Percentiles rank a stretch among this genome's conserved stretches.
Conservation (phyloP, 768 basidiomycete genomes). For the Xerocomellus intermedius region DNA sequence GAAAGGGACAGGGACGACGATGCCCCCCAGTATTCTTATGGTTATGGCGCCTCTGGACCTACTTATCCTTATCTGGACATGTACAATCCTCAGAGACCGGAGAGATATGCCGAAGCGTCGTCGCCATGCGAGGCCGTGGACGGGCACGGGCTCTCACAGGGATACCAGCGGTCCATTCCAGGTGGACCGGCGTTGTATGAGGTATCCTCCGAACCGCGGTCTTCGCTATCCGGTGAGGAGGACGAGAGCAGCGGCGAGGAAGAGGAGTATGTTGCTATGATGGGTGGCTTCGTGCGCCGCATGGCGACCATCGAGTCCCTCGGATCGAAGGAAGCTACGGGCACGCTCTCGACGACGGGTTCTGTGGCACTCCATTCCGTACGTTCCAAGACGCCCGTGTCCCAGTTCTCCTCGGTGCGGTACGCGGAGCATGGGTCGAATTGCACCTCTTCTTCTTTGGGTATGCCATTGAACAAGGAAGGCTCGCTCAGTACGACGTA, state of each 20-base stretch:
- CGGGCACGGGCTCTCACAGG: background rate
- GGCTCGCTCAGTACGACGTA: slow-evolving; percentile 26
- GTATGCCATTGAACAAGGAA: background rate
- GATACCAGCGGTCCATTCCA: background rate
- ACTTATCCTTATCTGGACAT: slow-evolving; percentile 33
- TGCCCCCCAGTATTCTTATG: slow-evolving; percentile 22
- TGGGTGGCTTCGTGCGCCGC: slow-evolving; percentile 64
- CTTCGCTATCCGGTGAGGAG: slow-evolving; percentile 6
- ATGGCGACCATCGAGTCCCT: slow-evolving; percentile 83
- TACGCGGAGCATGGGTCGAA: slow-evolving; percentile 14
- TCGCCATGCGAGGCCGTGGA: slow-evolving; percentile 4
- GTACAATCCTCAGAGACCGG: slow-evolving; percentile 24
- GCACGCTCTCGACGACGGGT: slow-evolving; percentile 31
- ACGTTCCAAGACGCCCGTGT: slow-evolving; percentile 25
- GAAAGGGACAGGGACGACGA: slow-evolving; percentile 5
- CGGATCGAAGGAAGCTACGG: slow-evolving; percentile 56
- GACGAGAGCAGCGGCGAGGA: slow-evolving; percentile 21
- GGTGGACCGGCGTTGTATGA: slow-evolving; percentile 7
- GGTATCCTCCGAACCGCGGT: slow-evolving; percentile 14
- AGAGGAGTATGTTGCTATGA: slow-evolving; percentile 48
- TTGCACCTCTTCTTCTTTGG: slow-evolving; percentile 1
- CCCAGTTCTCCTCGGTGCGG: slow-evolving; percentile 27
- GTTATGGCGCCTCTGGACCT: slow-evolving; percentile 26
- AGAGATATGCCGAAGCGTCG: background rate
- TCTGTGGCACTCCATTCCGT: slow-evolving; percentile 26